phyloP scores from a whole-genome alignment of 257 asterid species.

The Hygrophila difformis region DNA sequence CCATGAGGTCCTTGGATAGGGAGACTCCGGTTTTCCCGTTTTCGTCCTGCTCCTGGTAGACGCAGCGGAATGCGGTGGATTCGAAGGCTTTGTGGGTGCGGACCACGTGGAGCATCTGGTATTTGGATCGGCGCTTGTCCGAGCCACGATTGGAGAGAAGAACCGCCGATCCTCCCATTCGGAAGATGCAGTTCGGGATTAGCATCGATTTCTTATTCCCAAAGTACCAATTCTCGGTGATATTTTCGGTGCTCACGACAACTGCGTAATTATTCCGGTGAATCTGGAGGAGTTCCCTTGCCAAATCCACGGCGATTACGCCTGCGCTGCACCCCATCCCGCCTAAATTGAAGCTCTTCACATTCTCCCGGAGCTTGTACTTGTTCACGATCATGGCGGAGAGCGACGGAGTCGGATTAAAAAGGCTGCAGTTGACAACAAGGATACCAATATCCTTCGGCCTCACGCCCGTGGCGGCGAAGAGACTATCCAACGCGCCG shows the following conservation, averaged over 20 bases:
- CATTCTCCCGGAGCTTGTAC: conserved; percentile 31
- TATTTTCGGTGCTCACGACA: conserved; percentile 41
- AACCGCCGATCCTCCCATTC: conserved; percentile 35
- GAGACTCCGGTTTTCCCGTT: conserved; percentile 20
- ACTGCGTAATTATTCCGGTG: conserved; percentile 34
- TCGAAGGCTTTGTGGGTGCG: conserved; percentile 24
- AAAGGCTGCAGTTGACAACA: no score
- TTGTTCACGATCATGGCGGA: conserved; percentile 44
- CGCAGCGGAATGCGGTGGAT: conserved; percentile 21
- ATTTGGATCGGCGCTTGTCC: conserved; percentile 25
- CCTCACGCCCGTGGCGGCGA: conserved; percentile 26
- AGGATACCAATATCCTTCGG: conserved; percentile 34
- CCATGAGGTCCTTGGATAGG: conserved; percentile 24
- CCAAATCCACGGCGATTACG: conserved; percentile 33
- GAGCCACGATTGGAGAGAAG: conserved; percentile 26
- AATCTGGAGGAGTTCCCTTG: conserved; percentile 36
- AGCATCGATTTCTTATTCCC: conserved; percentile 28
- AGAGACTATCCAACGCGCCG: conserved; percentile 28
- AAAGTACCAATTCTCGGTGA: conserved; percentile 33
- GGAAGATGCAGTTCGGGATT: conserved; percentile 33
- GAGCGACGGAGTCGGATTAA: conserved; percentile 40
- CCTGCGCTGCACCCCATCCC: conserved; percentile 62
- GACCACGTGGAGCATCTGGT: conserved; percentile 18
- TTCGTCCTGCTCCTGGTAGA: conserved; percentile 26
- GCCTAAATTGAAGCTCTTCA: conserved; percentile 29